These are phyloP conservation scores for Nephelium lappaceum DNA, from an alignment of 345 rosid genomes.

Conservation along the genomic window DNA sequence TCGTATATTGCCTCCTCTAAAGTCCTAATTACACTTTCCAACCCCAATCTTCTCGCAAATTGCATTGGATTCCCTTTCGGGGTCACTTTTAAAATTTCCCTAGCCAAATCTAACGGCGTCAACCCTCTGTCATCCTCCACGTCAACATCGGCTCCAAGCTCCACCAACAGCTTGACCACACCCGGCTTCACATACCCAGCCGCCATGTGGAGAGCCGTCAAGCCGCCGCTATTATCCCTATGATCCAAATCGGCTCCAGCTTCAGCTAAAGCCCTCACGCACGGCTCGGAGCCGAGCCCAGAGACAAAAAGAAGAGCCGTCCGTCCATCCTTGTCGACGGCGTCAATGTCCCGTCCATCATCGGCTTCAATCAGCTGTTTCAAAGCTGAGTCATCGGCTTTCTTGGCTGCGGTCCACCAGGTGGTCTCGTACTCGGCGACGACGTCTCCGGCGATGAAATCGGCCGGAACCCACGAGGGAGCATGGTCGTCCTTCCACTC, in stretches of 20 bases:
- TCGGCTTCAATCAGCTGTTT: constrained; percentile 43
- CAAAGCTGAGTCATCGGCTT: constrained; percentile 71
- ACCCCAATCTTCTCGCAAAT: constrained; percentile 72
- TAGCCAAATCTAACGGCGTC: constrained; percentile 71
- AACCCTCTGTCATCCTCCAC: constrained; percentile 66
- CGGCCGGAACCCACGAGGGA: constrained; percentile 81
- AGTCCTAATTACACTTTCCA: constrained; percentile 57
- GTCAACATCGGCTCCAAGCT: constrained; percentile 74
- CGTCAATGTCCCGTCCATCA: constrained; percentile 68
- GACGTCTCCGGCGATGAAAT: constrained; percentile 77
- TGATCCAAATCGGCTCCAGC: constrained; percentile 72
- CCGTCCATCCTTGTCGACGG: constrained; percentile 79
- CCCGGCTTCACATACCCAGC: constrained; percentile 84
- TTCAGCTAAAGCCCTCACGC: constrained; percentile 68
- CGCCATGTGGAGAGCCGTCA: constrained; percentile 91
- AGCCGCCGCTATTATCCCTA: constrained; percentile 67
- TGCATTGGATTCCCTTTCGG: constrained; percentile 86
- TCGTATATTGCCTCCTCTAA: constrained; percentile 66
- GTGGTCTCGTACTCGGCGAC: constrained; percentile 89
- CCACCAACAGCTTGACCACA: constrained; percentile 55
- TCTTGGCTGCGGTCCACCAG: constrained; percentile 95
- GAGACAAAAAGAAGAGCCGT: constrained; percentile 83
- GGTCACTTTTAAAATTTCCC: constrained; percentile 65
- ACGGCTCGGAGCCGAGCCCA: constrained; percentile 79
- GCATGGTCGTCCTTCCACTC: constrained; percentile 92